Evolutionary conservation across 768 basidiomycete genomes (phyloP), one percentile per base, ranked within the genome.

Genomic region (Termitomyces sp.): DNA sequence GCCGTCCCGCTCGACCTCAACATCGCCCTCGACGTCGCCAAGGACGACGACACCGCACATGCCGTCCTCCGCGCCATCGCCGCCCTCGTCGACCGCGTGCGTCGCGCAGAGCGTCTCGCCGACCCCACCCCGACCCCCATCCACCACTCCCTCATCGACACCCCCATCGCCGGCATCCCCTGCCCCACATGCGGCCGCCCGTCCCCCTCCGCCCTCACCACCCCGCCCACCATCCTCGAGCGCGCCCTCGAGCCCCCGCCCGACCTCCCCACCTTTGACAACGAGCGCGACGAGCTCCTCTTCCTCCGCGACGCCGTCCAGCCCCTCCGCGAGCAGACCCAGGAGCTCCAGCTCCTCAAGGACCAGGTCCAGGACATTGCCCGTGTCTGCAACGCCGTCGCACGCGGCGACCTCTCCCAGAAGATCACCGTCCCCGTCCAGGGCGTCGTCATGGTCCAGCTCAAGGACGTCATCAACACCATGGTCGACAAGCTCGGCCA

Each of bases 321-420:
- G n/a, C 45, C 51, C 1, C 46, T 58, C 4, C 43, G 45, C 3
- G 50, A 58, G 26, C 61, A 64, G n/a, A 82, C 86, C 13, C 85
- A 59, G 35, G 90, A 94, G 72, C 79, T 93, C 35, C 81, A 80
- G 63, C 70, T 92, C 36, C 80, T 94, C 58, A 90, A 90, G 70
- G 88, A 89, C 22, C 92, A 93, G 73, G 90, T 93, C 0, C 87
- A 91, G 73, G 77, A 91, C 64, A 87, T 90, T 47, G 88, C 88
- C 20, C 76, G 88, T 32, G 89, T 91, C 35, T 91, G 89, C 69
- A 87, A 88, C 67, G 89, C 89, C 18, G 88, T 90, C 51, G 89
- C 88, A 2, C 75, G 80, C 4, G 89, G 89, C 9, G 88, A 90
- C 64, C 68, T 91, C 56, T 86, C 84, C 52, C 85, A 90, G 69